These are phyloP conservation scores for Sclerotinia borealis DNA, from an alignment of 2,329 filamentous ascomycete species.

Conservation along the genomic window DNA sequence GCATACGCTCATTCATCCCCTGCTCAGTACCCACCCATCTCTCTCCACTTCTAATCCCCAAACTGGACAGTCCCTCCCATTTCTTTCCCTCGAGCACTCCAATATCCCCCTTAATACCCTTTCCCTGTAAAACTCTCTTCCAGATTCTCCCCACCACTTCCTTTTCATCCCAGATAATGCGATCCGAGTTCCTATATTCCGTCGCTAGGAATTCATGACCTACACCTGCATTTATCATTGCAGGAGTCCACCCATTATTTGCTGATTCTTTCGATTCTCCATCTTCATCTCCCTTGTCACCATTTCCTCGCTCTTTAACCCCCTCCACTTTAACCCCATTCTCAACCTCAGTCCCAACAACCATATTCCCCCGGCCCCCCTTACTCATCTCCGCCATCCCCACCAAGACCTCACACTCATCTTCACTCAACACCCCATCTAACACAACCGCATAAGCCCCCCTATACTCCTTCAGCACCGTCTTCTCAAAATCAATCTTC, in stretches of 20 bases:
- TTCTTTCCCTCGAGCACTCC: conserved; percentile 30
- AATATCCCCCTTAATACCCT: conserved; percentile 39
- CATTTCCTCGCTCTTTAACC: not conserved
- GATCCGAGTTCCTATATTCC: conserved; percentile 62
- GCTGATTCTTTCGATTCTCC: not conserved
- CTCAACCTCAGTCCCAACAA: no score
- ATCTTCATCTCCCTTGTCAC: not conserved
- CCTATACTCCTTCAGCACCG: conserved; percentile 46
- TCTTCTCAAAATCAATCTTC: conserved; percentile 48
- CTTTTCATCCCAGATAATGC: conserved; percentile 68
- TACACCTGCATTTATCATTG: conserved; percentile 39
- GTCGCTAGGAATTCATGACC: conserved; percentile 53
- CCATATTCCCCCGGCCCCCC: conserved; percentile 2
- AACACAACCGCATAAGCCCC: conserved; percentile 54
- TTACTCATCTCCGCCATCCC: conserved; percentile 8
- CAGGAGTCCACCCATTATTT: conserved; percentile 4
- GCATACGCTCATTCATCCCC: conserved; percentile 64
- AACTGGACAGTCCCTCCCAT: conserved; percentile 32
- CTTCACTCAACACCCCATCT: conserved; percentile 35
- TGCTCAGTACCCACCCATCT: conserved; percentile 20
- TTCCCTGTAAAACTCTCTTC: conserved; percentile 47
- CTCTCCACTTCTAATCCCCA: conserved; percentile 21
- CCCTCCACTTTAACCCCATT: not conserved
- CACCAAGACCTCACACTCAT: not conserved
- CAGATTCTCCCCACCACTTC: conserved; percentile 58